Percentiles rank a stretch among this genome's conserved stretches.
These are phyloP conservation scores for Aciculoconidium aculeatum DNA, from an alignment of 805 yeast species.

Conservation along the genomic window DNA sequence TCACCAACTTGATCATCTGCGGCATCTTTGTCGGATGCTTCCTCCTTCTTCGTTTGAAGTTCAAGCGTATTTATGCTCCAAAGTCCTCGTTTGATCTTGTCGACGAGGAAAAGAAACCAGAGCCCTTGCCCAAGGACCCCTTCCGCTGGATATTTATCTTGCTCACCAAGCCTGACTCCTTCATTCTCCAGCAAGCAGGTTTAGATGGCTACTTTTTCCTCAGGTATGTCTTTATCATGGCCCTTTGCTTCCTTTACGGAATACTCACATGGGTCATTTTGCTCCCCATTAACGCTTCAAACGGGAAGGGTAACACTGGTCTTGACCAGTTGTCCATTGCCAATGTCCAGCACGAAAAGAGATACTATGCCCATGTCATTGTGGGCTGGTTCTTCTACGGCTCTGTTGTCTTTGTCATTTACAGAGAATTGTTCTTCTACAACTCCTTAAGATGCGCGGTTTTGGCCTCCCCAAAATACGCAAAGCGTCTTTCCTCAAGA, in stretches of 20 bases:
- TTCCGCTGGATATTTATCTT: slow-evolving; percentile 66
- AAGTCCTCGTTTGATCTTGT: slow-evolving; percentile 61
- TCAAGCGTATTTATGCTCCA: slow-evolving; percentile 78
- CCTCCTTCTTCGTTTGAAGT: slow-evolving; percentile 56
- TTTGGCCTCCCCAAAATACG: slow-evolving; percentile 74
- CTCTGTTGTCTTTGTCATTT: slow-evolving; percentile 60
- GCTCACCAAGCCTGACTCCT: slow-evolving; percentile 61
- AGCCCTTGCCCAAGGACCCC: slow-evolving; percentile 65
- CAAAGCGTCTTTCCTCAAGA: slow-evolving; percentile 67
- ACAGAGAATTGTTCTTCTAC: slow-evolving; percentile 77
- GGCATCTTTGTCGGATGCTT: slow-evolving; percentile 57
- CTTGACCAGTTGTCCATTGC: slow-evolving; percentile 74
- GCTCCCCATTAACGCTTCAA: slow-evolving; percentile 77
- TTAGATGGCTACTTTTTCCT: slow-evolving; percentile 91
- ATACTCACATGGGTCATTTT: slow-evolving; percentile 59
- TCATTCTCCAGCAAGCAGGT: slow-evolving; percentile 81
- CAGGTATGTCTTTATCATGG: slow-evolving; percentile 62
- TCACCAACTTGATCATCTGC: slow-evolving; percentile 63
- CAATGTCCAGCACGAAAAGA: slow-evolving; percentile 52
- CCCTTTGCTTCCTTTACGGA: slow-evolving; percentile 39
- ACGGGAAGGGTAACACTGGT: slow-evolving; percentile 58
- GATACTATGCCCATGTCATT: slow-evolving; percentile 85
- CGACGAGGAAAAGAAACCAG: slow-evolving; percentile 59
- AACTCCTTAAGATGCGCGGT: slow-evolving; percentile 72
- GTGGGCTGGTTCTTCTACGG: slow-evolving; percentile 78